Conservation (phyloP, 495 filamentous ascomycete species). For the Bombardia bombarda region DNA sequence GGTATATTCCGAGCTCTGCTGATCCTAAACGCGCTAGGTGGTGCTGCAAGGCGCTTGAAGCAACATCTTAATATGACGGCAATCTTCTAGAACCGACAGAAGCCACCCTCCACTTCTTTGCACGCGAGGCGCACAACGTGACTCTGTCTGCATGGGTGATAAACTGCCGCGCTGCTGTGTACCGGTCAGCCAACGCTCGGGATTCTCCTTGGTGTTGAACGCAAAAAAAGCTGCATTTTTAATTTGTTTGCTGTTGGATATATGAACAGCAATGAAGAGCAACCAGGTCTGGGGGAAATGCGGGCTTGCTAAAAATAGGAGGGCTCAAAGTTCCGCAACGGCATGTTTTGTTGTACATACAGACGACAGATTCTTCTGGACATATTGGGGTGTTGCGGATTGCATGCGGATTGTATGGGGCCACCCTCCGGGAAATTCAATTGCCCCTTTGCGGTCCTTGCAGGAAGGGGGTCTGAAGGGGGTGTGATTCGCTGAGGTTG, state of each 20-base stretch:
- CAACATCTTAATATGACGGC: neutral
- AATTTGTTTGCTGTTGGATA: neutral
- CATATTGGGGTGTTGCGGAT: no score
- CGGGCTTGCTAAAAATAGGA: neutral
- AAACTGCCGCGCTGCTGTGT: neutral
- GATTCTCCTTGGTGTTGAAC: no score
- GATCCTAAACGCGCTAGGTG: neutral
- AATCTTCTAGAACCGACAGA: slow-evolving; percentile 6
- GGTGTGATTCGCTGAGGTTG: slow-evolving; percentile 2
- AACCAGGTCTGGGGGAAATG: slow-evolving; percentile 1
- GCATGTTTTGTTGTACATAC: no score
- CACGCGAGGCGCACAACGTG: neutral
- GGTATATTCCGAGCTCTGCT: neutral
- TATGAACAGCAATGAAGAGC: neutral
- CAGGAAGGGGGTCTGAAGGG: no score
- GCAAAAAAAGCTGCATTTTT: no score
- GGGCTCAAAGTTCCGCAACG: neutral
- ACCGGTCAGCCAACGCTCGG: no score
- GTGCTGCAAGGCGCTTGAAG: neutral
- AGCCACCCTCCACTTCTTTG: neutral
- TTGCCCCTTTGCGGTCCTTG: slow-evolving; percentile 1
- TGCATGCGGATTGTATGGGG: neutral
- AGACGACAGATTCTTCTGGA: no score
- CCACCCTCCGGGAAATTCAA: neutral
- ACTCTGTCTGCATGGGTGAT: neutral